Evolutionary conservation across 768 basidiomycete genomes (phyloP), one percentile per base, ranked within the genome.

Genomic region (Hemileccinum rubropunctum): DNA sequence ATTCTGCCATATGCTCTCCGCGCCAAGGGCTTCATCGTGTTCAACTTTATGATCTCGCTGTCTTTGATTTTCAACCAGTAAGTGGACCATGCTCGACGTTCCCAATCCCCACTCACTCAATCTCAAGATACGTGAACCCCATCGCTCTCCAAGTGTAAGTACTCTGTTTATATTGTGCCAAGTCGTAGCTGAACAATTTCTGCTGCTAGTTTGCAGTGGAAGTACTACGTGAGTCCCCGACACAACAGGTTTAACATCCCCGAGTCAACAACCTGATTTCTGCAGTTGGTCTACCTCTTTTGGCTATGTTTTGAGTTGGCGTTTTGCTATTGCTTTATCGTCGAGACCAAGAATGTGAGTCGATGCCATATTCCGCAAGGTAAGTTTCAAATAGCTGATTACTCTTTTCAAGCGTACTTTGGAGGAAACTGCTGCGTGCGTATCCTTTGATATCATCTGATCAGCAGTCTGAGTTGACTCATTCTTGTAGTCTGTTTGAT

Each of bases 1-100:
- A 75, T 76, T 48, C 56, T 76, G 53, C 74, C 73, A 9, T 75
- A 62, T 48, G 50, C 64, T 27, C 58, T 75, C 28, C 69, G 72
- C 43, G 72, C 74, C 45, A 74, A 74, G 55, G 73, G 73, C 8
- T 61, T 67, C 28, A 61, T 65, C 13, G 62, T 73, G 11, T 73
- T 73, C 53, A 69, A 68, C 39, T 76, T 76, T 55, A 52, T 64
- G 28, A 15, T 72, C 41, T 72, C 71, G 6, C 57, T 71, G 51
- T 58, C 74, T 18, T 63, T 75, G 27, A 71, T 79, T 48, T 72
- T 79, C 58, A 75, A 76, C 56, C 71, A 74, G 63, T 68, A 61
- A 53, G 62, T 68, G 54, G 48, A 41, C 52, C 61, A 4, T 64
- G 59, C 51, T 45, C 45, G 5, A 52, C 59, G 35, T 58, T 55